A percentile compares a stretch with the other conserved stretches of the same genome.
phyloP scores from a whole-genome alignment of 1,284 basidiomycete species.

The Lentinula novae-zelandiae region DNA sequence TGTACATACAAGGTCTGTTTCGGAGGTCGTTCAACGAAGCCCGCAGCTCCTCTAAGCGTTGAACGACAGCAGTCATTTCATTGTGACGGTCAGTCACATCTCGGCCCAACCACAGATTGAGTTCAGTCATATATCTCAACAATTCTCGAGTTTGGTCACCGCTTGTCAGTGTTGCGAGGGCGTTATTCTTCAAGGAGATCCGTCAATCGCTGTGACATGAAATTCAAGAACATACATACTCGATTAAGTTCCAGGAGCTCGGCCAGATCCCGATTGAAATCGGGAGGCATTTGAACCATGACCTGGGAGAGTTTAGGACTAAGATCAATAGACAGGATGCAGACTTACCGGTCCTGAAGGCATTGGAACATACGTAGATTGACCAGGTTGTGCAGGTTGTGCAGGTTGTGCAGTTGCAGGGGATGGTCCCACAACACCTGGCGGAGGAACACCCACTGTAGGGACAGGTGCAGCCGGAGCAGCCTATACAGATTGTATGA shows the following conservation, averaged over 20 bases:
- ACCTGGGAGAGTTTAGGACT: slow-evolving; percentile 1
- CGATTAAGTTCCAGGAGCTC: slow-evolving; percentile 5
- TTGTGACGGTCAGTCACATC: slow-evolving; percentile 73
- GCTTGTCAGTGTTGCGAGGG: slow-evolving; percentile 47
- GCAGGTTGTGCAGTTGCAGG: neutral
- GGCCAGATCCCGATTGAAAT: slow-evolving; percentile 7
- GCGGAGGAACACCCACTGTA: neutral
- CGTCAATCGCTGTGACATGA: neutral
- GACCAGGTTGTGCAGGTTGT: neutral
- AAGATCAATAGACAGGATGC: neutral
- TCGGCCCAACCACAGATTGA: slow-evolving; percentile 72
- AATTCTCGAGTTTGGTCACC: slow-evolving; percentile 74
- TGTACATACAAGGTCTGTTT: slow-evolving; percentile 19
- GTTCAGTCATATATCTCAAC: slow-evolving; percentile 66
- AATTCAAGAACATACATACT: slow-evolving; percentile 11
- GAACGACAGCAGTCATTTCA: slow-evolving; percentile 62
- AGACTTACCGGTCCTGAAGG: slow-evolving; percentile 8
- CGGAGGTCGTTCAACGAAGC: slow-evolving; percentile 34
- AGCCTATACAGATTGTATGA: neutral
- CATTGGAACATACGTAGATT: slow-evolving; percentile 24
- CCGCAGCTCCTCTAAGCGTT: slow-evolving; percentile 57
- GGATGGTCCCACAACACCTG: neutral
- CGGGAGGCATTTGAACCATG: slow-evolving; percentile 10
- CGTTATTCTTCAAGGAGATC: slow-evolving; percentile 56
- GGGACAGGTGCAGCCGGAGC: neutral